phyloP scores from a whole-genome alignment of 805 yeast genomes.

The Candida chilensis region DNA sequence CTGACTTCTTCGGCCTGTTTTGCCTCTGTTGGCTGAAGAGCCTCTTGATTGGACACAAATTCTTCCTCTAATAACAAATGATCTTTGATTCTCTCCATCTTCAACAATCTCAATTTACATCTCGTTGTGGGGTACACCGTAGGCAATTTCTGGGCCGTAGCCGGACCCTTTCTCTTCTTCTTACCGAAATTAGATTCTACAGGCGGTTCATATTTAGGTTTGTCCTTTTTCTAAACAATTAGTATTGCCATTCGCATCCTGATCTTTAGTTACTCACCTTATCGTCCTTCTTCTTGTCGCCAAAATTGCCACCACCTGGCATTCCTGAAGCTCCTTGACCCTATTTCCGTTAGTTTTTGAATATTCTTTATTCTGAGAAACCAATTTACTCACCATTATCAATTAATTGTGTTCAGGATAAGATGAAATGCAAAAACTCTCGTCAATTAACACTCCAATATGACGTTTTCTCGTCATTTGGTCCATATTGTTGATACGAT shows the following conservation, averaged over 20 bases:
- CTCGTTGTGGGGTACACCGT: constrained; percentile 86
- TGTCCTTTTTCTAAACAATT: constrained; percentile 46
- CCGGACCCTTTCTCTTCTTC: constrained; percentile 89
- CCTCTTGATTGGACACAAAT: constrained; percentile 90
- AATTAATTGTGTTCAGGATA: too few species aligned
- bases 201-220: constrained; percentile 98
- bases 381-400: too few species aligned
- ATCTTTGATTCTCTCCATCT: constrained; percentile 94
- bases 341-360: constrained; percentile 12
- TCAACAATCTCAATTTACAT: constrained; percentile 82
- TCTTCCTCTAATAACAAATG: constrained; percentile 92
- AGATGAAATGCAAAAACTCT: too few species aligned
- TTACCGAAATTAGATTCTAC: constrained; percentile 91
- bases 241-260: constrained; percentile 5
- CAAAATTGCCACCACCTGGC: constrained; percentile 38
- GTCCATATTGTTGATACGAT: too few species aligned
- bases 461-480: too few species aligned
- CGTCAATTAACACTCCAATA: too few species aligned
- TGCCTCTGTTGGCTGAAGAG: constrained; percentile 91
- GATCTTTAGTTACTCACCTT: constrained; percentile 11
- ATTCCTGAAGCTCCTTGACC: constrained; percentile 51
- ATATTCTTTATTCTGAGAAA: too few species aligned
- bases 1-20: constrained; percentile 94
- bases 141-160: constrained; percentile 78
- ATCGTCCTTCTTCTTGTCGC: constrained; percentile 45